Percentiles rank a stretch among this genome's conserved stretches.
Conservation (phyloP, 495 filamentous ascomycete genomes). For the Diplogelasinospora grovesii region DNA sequence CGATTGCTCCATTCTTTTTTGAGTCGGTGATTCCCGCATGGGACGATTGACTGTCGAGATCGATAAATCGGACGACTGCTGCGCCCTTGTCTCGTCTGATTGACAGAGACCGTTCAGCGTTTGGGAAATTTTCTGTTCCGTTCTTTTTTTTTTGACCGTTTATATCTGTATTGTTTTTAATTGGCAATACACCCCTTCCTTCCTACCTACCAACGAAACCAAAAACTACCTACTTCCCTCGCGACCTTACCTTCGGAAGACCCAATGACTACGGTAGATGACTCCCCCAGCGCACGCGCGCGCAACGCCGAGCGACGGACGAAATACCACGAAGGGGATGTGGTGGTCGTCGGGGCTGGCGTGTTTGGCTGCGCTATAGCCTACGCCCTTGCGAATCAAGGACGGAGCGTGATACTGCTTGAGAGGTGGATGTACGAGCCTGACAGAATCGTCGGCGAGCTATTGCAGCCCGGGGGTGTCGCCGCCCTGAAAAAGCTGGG, state of each 20-base stretch:
- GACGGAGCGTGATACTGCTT: slow-evolving; percentile 83
- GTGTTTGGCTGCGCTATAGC: slow-evolving; percentile 86
- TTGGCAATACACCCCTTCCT: too few species aligned
- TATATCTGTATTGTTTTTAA: too few species aligned
- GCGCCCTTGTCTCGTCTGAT: too few species aligned
- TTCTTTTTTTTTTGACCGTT: too few species aligned
- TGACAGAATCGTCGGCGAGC: slow-evolving; percentile 92
- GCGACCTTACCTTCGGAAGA: too few species aligned
- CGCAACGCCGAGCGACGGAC: slow-evolving; percentile 35
- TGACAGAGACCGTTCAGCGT: too few species aligned
- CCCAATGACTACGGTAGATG: slow-evolving; percentile 9
- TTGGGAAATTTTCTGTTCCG: too few species aligned
- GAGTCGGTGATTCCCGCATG: slow-evolving; percentile 35
- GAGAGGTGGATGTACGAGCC: slow-evolving; percentile 88
- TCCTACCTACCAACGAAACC: too few species aligned
- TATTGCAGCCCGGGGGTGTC: slow-evolving; percentile 89
- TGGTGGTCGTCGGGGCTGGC: slow-evolving; percentile 86
- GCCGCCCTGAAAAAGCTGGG: slow-evolving; percentile 75
- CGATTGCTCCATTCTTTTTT: too few species aligned
- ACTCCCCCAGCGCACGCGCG: slow-evolving; percentile 18
- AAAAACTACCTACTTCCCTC: too few species aligned
- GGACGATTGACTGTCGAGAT: slow-evolving; percentile 9
- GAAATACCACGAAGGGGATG: slow-evolving; percentile 52
- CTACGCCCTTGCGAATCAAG: slow-evolving; percentile 72
- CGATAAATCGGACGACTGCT: too few species aligned